phyloP scores from a whole-genome alignment of 2,329 filamentous ascomycete genomes.

The Truncatella angustata region DNA sequence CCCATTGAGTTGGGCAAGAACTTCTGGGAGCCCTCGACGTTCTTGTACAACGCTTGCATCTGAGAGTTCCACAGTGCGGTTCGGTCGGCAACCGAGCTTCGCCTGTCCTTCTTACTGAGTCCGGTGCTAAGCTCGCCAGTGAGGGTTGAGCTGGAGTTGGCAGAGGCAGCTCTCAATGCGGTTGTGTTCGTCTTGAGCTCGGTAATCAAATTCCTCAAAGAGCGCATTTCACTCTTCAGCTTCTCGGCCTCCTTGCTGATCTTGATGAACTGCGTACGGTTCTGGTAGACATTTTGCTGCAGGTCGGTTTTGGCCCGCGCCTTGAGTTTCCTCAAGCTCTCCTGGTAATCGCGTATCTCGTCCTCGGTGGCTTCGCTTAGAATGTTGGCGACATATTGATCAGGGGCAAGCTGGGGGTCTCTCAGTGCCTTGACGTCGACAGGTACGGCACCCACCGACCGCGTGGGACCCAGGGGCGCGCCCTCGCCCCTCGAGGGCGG shows the following conservation, averaged over 20 bases:
- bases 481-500: slow-evolving; percentile 52
- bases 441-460: slow-evolving; percentile 53
- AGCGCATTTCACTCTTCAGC: slow-evolving; percentile 93
- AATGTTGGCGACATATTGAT: slow-evolving; percentile 73
- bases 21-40: slow-evolving; percentile 96
- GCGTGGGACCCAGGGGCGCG: slow-evolving; percentile 38
- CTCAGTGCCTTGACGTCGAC: slow-evolving; percentile 76
- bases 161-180: slow-evolving; percentile 60
- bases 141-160: slow-evolving; percentile 46
- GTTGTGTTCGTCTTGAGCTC: slow-evolving; percentile 81
- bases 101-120: slow-evolving; percentile 72
- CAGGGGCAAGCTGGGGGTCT: slow-evolving; percentile 75
- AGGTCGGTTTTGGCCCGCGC: slow-evolving; percentile 77
- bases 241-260: slow-evolving; percentile 99
- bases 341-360: slow-evolving; percentile 81
- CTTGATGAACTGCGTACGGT: slow-evolving; percentile 97
- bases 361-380: slow-evolving; percentile 84
- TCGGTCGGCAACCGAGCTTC: slow-evolving; percentile 79
- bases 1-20: slow-evolving; percentile 87
- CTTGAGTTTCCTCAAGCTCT: slow-evolving; percentile 73
- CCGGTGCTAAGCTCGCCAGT: slow-evolving; percentile 52
- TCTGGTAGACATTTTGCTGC: slow-evolving; percentile 95
- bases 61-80: slow-evolving; percentile 67
- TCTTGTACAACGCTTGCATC: slow-evolving; percentile 87
- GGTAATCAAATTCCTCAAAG: slow-evolving; percentile 84